Evolutionary conservation across 768 basidiomycete genomes (phyloP).

Genomic region (Tephrocybe sp.): DNA sequence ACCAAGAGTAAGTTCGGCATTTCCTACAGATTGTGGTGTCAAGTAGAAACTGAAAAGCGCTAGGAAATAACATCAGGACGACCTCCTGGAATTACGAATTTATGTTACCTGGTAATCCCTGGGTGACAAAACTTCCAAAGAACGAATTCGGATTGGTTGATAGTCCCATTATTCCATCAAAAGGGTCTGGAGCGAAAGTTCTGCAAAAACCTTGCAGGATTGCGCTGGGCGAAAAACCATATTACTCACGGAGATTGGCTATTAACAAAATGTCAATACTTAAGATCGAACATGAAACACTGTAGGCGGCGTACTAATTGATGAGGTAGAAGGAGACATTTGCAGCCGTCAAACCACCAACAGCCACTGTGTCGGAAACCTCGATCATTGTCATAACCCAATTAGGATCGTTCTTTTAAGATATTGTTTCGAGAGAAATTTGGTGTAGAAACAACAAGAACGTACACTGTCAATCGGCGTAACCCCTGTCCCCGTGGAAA

Average conservation of each 20-base stretch:
- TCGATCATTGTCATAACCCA: conserved; percentile 42
- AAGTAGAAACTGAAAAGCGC: conserved; percentile 51
- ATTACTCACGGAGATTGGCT: conserved; percentile 48
- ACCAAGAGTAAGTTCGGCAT: conserved; percentile 51
- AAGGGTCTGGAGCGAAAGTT: conserved; percentile 1
- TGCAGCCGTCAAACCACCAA: conserved; percentile 31
- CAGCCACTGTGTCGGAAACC: conserved; percentile 44
- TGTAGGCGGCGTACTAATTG: conserved; percentile 20
- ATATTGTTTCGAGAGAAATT: background rate
- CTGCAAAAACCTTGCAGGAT: conserved; percentile 1
- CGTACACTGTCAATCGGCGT: conserved; percentile 9
- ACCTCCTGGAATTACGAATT: background rate
- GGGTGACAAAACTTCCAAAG: conserved; percentile 40
- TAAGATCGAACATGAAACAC: conserved; percentile 26
- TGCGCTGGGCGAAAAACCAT: conserved; percentile 41
- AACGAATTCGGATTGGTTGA: conserved; percentile 45
- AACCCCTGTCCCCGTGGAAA: conserved; percentile 12
- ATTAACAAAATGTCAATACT: conserved; percentile 37
- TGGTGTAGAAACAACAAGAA: conserved; percentile 32
- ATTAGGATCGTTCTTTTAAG: conserved; percentile 38
- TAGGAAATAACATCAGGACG: conserved; percentile 11
- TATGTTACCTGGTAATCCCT: conserved; percentile 46
- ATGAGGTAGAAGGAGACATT: conserved; percentile 15
- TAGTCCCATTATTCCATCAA: conserved; percentile 36
- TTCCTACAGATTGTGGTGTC: conserved; percentile 44